Conservation (phyloP, 176 grass and related monocot genomes). For the Oryza meyeriana region DNA sequence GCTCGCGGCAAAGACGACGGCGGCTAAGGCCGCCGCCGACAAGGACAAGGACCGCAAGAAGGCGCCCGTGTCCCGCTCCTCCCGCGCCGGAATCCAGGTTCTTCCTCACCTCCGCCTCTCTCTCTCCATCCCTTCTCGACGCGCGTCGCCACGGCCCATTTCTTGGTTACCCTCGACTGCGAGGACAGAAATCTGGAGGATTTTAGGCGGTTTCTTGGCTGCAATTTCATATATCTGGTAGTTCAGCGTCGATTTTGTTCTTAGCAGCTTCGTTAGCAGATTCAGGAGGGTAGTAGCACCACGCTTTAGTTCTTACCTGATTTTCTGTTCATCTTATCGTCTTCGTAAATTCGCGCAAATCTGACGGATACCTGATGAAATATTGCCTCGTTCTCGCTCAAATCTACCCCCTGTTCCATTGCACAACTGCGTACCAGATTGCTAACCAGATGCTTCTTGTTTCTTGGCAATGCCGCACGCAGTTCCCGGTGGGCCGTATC, state of each 20-base stretch:
- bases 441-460: not conserved
- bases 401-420: too few species aligned
- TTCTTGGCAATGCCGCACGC: not conserved
- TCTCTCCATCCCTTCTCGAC: not conserved
- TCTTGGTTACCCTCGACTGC: not conserved
- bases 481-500: slow-evolving; percentile 46
- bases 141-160: not conserved
- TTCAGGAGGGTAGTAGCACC: not conserved
- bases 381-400: not conserved
- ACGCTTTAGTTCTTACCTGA: not conserved
- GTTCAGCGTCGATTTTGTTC: not conserved
- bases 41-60: slow-evolving; percentile 72
- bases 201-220: not conserved
- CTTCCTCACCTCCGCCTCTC: not conserved
- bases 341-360: not conserved
- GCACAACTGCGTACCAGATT: too few species aligned
- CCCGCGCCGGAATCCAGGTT: slow-evolving; percentile 65
- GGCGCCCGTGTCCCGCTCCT: slow-evolving; percentile 67
- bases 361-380: too few species aligned
- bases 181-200: not conserved
- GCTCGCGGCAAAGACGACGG: slow-evolving; percentile 71
- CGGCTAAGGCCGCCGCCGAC: slow-evolving; percentile 44
- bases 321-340: not conserved
- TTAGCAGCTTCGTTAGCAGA: not conserved
- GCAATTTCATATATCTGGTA: not conserved